Evolutionary conservation across 2,329 filamentous ascomycete species (phyloP), one percentile per base, ranked within the genome.

Genomic region (Aureobasidium sp.): DNA sequence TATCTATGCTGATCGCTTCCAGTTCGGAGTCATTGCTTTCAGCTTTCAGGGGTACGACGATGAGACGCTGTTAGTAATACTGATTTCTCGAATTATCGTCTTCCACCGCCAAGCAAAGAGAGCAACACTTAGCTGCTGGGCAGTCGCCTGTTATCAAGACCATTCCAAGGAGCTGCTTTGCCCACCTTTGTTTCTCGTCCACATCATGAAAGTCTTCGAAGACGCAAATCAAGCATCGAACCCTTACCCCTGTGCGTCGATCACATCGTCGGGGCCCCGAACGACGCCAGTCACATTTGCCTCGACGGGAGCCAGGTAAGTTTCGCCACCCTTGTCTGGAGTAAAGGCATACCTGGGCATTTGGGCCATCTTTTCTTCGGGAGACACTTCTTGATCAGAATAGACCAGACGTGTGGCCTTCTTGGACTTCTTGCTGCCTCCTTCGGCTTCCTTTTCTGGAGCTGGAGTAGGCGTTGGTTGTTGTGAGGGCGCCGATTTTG

Each of bases 351-450:
- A 96, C 75, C 85, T 87, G 65, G 88, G 81, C 77, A 94, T 78
- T 71, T 79, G 77, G 32, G 90, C 88, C 89, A 96, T 92, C 76
- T 87, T 90, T 81, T 96, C 92, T 78, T 97, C 92, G 1, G 91
- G 89, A 70, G 89, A 94, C 70, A 86, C 78, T 63, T 88, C 87
- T 57, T 88, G 85, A 71, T 95, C 90, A 65, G 86, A 86, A 77
- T 94, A 96, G 34, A 96, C 81, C 83, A 96, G 87, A 68, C 78
- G 73, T 70, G 71, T 86, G 71, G 86, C 84, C 64, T 85, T 81
- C 73, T 88, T 88, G 81, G 88, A 39, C 59, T 66, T 70, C 53
- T 66, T 66, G 24, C 46, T 48, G 41, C 48, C 63, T 43, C 46
- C 44, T 47, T 63, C 59, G 12, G n/a, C 55, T 20, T 62, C 61